Percentiles rank a stretch among this genome's conserved stretches.
phyloP scores from a whole-genome alignment of 257 asterid species.

The Thymus quinquecostatus region DNA sequence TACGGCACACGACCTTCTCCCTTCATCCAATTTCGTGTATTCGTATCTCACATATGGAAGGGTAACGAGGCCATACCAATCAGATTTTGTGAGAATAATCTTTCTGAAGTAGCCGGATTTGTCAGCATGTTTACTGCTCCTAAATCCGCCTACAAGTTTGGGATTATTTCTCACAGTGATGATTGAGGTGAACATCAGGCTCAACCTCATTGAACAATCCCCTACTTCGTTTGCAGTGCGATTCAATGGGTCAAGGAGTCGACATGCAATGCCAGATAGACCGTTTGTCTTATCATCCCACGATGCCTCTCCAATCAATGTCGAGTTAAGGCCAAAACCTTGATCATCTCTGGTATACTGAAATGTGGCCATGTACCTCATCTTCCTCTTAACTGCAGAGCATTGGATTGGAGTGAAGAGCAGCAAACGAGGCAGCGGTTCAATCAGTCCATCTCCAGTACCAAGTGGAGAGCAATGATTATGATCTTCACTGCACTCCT shows the following conservation, averaged over 20 bases:
- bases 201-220: conserved; percentile 57
- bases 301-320: conserved; percentile 40
- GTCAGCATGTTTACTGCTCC: conserved; percentile 47
- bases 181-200: conserved; percentile 49
- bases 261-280: conserved; percentile 55
- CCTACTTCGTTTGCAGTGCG: conserved; percentile 36
- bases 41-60: conserved; percentile 47
- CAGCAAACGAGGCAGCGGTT: conserved; percentile 40
- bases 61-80: neutral
- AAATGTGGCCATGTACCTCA: conserved; percentile 19
- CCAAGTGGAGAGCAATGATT: conserved; percentile 40
- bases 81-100: conserved; percentile 33
- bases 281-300: conserved; percentile 42
- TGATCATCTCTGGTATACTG: conserved; percentile 15
- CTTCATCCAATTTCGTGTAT: conserved; percentile 52
- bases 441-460: neutral
- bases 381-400: conserved; percentile 19
- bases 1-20: conserved; percentile 32
- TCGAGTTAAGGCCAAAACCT: conserved; percentile 28
- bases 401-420: conserved; percentile 51
- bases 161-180: conserved; percentile 44
- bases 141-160: conserved; percentile 45
- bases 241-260: conserved; percentile 36
- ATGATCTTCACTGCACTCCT: too few relatives aligned
- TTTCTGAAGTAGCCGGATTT: conserved; percentile 47